Evolutionary conservation across 371 early-diverging fungal genomes (phyloP), one percentile per base, ranked within the genome.

Genomic region (Dichotomocladium elegans): DNA sequence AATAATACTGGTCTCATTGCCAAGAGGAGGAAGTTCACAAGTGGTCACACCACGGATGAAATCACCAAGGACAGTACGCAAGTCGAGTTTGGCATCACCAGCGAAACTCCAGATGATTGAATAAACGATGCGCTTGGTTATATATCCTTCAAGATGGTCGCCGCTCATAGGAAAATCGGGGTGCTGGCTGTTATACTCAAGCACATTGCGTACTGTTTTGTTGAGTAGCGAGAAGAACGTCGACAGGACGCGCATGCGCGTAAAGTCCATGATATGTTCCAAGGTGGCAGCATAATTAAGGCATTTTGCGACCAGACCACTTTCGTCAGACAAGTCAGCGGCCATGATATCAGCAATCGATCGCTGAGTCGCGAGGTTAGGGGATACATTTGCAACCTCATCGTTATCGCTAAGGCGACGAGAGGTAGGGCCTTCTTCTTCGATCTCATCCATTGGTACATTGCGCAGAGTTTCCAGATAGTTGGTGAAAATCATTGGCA

Each of bases 211-310:
- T 6, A 91, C 87, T 3, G 93, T 87, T 70, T 88, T 92, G 78
- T 93, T 94, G 26, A 98, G 63, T 27, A 98, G 77, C 11, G 95
- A 89, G 68, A 94, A 94, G 59, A 99, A 77, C 0, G 97, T 94
- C 22, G 70, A 79, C 27, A 97, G 66, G 7, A 86, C 95, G 25
- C 96, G 88, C 73, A 88, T 88, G 4, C 75, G 64, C 12, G 97
- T 95, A 55, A 96, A 96, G 63, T 96, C 95, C 99, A 99, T 99
- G 51, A 99, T 89, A 51, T 99, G 99, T 11, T 88, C 89, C 34
- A 94, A 66, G 2, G 81, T 74, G 26, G 66, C 64, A 9, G 93
- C 91, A 52, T 81, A 80, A 8, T 75, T 81, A 31, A 97, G 60
- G 1, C 90, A 77, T 19, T 85, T 86, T 37, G 80, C 79, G 9